These are phyloP conservation scores for Volutella citrinella DNA, from an alignment of 2,329 filamentous ascomycete genomes.

Conservation along the genomic window DNA sequence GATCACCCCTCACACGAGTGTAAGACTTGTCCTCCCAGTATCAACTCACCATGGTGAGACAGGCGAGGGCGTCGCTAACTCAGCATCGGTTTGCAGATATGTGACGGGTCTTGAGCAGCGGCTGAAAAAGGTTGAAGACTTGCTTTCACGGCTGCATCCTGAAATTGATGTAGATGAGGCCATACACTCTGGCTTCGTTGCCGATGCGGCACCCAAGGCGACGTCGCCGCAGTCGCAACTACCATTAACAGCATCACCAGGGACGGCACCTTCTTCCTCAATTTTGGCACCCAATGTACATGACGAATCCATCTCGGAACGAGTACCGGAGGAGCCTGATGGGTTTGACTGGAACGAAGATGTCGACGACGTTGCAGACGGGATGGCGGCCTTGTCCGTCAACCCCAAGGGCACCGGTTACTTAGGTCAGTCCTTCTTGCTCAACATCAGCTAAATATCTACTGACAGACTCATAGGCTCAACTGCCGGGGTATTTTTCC, in stretches of 20 bases:
- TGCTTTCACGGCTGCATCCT: slow-evolving; percentile 18
- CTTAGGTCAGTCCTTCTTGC: no score
- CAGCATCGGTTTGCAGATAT: slow-evolving; percentile 12
- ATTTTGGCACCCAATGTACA: neutral
- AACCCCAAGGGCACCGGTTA: slow-evolving; percentile 33
- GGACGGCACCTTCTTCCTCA: no score
- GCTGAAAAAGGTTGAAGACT: slow-evolving; percentile 15
- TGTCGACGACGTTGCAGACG: slow-evolving; percentile 29
- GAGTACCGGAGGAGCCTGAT: slow-evolving; percentile 27
- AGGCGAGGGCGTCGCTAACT: neutral
- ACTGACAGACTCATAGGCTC: slow-evolving; percentile 17
- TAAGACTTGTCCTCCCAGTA: slow-evolving; percentile 10
- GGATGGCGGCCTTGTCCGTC: slow-evolving; percentile 35
- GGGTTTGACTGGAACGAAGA: slow-evolving; percentile 33
- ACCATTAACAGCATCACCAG: neutral
- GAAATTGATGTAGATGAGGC: slow-evolving; percentile 22
- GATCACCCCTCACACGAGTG: slow-evolving; percentile 26
- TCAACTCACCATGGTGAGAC: no score
- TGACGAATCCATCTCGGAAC: slow-evolving; percentile 22
- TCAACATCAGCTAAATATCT: no score
- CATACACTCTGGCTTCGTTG: slow-evolving; percentile 4
- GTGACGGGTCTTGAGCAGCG: slow-evolving; percentile 21
- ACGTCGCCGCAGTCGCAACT: neutral
- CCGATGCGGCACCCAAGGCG: neutral
- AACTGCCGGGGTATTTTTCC: slow-evolving; percentile 29